Base-by-base conservation (phyloP, 805 yeast species). In the Blastobotrys peoriensis region DNA sequence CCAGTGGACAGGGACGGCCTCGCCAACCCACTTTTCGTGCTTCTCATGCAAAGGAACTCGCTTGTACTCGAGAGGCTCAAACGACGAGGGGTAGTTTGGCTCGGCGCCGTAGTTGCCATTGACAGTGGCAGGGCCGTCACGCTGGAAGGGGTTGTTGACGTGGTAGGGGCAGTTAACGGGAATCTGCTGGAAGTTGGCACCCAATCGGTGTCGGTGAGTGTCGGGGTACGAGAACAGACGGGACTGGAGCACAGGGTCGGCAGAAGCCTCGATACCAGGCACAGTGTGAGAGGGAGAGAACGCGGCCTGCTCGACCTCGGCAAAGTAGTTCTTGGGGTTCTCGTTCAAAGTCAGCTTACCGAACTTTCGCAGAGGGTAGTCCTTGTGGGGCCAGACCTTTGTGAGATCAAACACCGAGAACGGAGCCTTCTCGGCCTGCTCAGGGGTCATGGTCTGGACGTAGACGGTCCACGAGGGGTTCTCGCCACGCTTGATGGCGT, bases 1-100 rank as follows among this genome's bases (percentile, higher is more conserved):
- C 96, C 96, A 88, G 68, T 86, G 91, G 79, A 76, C 85, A 51
- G 88, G 86, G 48, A 80, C 69, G 38, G 91, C 93, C 41, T 86
- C 77, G 47, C 93, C 93, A 44, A 69, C 67, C 93, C 93, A 85
- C 48, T 77, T 74, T 67, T 85, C 94, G 65, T 82, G 88, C 54
- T 78, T 78, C 55, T 75, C 73, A 15, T 35, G 30, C 8, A 25
- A 13, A 25, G 30, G 30, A 25, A 25, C 30, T 8, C 30, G 30
- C 35, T 54, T 28, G 57, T 63, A 66, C 44, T 48, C 45, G 46
- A 62, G 38, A 4, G 74, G 71, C 36, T 55, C 52, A 44, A 59
- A 52, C 20, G 69, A 52, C n/a, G 79, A 67, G 38, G 78, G 70
- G 57, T 73, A 78, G 60, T 75, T 74, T 41, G 81, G 80, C 49